Percentiles rank a stretch among this genome's conserved stretches.
Conservation (phyloP, 1,139 yeast genomes). For the Saccharomyces hybrid region DNA sequence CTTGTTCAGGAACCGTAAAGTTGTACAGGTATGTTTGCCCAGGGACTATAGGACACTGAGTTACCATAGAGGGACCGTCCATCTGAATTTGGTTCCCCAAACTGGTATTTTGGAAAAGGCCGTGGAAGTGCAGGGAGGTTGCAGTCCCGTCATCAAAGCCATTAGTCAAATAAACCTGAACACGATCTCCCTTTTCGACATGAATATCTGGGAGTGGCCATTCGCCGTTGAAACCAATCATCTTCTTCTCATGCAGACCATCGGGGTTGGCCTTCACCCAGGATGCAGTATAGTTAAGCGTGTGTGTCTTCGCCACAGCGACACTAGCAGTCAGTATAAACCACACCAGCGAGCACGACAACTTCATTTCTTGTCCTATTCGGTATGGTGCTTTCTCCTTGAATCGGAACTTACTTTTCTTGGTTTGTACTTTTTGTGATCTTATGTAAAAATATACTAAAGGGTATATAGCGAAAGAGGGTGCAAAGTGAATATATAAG, state of each 20-base stretch:
- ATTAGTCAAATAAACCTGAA: conserved; percentile 51
- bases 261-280: conserved; percentile 57
- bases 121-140: conserved; percentile 71
- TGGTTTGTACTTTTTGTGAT: background rate
- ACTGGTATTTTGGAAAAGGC: conserved; percentile 53
- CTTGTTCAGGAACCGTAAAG: conserved; percentile 57
- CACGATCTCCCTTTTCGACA: conserved; percentile 56
- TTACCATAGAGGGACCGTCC: conserved; percentile 75
- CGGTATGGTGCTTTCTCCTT: background rate
- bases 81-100: conserved; percentile 40
- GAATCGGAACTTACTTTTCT: background rate
- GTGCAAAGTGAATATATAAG: background rate
- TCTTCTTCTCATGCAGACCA: conserved; percentile 40
- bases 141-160: conserved; percentile 39
- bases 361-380: background rate
- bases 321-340: conserved; percentile 2
- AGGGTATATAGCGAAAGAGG: background rate
- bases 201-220: conserved; percentile 72
- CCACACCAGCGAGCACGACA: background rate
- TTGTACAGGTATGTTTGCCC: conserved; percentile 56
- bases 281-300: conserved; percentile 43
- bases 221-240: conserved; percentile 59
- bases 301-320: conserved; percentile 36
- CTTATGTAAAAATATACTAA: background rate
- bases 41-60: conserved; percentile 72